phyloP scores from a whole-genome alignment of 2,329 filamentous ascomycete genomes.

The Alternaria rosae region DNA sequence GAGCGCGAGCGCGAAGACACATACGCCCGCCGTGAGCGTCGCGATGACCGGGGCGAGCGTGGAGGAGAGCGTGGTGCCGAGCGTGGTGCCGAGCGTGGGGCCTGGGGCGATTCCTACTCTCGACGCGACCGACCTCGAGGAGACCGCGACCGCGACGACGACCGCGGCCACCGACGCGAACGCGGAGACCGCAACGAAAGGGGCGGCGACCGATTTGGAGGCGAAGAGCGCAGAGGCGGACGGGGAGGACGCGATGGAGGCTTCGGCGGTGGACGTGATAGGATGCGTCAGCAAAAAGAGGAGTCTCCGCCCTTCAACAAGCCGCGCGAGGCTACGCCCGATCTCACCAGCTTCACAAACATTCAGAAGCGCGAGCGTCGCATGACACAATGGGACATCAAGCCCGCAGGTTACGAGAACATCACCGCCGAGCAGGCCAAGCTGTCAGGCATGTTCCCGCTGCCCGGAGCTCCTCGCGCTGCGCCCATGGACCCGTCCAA shows the following conservation, averaged over 20 bases:
- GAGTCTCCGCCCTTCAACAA: conserved; percentile 78
- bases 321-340: conserved; percentile 94
- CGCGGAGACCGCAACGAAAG: conserved; percentile 54
- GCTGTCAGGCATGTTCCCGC: conserved; percentile 97
- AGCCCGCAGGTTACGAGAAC: conserved; percentile 96
- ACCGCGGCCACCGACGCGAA: conserved; percentile 45
- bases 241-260: conserved; percentile 36
- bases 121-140: conserved; percentile 45
- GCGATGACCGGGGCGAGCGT: conserved; percentile 56
- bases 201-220: conserved; percentile 59
- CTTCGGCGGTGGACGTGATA: conserved; percentile 54
- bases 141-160: conserved; percentile 43
- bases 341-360: conserved; percentile 85
- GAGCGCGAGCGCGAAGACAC: conserved; percentile 93
- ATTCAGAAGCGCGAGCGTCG: conserved; percentile 87
- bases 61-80: conserved; percentile 52
- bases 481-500: conserved; percentile 95
- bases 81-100: conserved; percentile 53
- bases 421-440: conserved; percentile 99
- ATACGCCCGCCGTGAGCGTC: conserved; percentile 72
- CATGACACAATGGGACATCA: conserved; percentile 99
- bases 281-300: conserved; percentile 71
- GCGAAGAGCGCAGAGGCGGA: conserved; percentile 47
- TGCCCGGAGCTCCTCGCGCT: conserved; percentile 92
- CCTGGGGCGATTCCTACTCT: conserved; percentile 65